Percentiles rank a stretch among this genome's conserved stretches.
phyloP scores from a whole-genome alignment of 495 filamentous ascomycete species.

The Penicillium paradoxum region DNA sequence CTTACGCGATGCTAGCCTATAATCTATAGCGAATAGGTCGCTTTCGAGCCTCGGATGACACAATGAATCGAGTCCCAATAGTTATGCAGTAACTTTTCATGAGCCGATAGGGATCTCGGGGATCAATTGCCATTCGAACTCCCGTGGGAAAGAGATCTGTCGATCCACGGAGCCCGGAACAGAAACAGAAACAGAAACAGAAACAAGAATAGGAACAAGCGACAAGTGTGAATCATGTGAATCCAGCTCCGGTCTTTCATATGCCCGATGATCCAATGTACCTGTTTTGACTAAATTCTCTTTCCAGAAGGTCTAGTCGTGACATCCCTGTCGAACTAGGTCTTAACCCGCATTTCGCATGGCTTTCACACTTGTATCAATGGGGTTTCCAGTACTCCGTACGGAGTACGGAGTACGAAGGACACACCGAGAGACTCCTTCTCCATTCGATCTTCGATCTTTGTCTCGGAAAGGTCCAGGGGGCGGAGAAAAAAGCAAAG shows the following conservation, averaged over 20 bases:
- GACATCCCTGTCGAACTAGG: not conserved
- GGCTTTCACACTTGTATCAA: not conserved
- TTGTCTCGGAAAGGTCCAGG: not conserved
- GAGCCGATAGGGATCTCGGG: too few relatives aligned
- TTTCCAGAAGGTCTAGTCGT: not conserved
- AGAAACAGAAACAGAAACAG: not conserved
- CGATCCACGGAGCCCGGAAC: not conserved
- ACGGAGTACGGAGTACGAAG: not conserved
- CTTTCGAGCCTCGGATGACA: not conserved
- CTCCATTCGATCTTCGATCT: not conserved
- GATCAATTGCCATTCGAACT: not conserved
- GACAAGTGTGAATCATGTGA: not conserved
- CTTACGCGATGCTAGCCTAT: not conserved
- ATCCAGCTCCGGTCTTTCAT: not conserved
- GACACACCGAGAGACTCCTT: not conserved
- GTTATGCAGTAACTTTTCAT: too few relatives aligned
- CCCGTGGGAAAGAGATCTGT: not conserved
- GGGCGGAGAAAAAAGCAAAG: not conserved
- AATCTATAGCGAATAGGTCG: not conserved
- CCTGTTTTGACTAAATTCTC: not conserved
- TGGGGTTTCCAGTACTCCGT: not conserved
- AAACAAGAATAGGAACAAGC: not conserved
- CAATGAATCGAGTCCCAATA: too few relatives aligned
- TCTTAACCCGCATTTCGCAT: not conserved
- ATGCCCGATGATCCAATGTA: not conserved